Percentiles rank a stretch among this genome's conserved stretches.
Conservation (phyloP, 148 eudicot genomes). For the Chenopodium album region DNA sequence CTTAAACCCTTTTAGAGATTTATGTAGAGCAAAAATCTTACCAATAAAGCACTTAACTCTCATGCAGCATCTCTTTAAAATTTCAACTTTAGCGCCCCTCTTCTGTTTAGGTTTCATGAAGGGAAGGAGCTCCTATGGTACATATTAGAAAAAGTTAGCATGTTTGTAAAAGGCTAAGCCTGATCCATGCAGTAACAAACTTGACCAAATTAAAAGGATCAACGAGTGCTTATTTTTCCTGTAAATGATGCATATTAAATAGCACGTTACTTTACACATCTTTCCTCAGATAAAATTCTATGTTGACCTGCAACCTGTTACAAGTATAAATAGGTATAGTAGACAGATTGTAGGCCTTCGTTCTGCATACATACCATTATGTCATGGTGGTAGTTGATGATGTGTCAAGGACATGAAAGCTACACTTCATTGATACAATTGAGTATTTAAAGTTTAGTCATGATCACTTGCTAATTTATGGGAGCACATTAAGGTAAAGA, state of each 20-base stretch:
- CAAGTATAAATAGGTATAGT: not conserved
- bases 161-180: not conserved
- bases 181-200: not conserved
- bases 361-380: not conserved
- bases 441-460: not conserved
- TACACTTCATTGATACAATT: not conserved
- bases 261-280: too few species aligned
- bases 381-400: not conserved
- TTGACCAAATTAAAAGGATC: not conserved
- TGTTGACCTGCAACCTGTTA: not conserved
- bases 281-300: too few species aligned
- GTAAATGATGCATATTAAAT: too few species aligned
- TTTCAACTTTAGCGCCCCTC: constrained; percentile 45
- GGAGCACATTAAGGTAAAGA: not conserved
- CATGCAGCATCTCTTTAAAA: constrained; percentile 47
- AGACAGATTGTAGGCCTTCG: too few species aligned
- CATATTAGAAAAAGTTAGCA: not conserved
- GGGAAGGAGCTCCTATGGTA: constrained; percentile 54
- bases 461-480: not conserved
- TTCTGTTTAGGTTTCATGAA: constrained; percentile 65
- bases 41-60: constrained; percentile 87
- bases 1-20: not conserved
- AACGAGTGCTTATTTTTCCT: not conserved
- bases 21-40: constrained; percentile 24
- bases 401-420: not conserved